phyloP scores from a whole-genome alignment of 805 yeast genomes.

The Candida mattraensis region DNA sequence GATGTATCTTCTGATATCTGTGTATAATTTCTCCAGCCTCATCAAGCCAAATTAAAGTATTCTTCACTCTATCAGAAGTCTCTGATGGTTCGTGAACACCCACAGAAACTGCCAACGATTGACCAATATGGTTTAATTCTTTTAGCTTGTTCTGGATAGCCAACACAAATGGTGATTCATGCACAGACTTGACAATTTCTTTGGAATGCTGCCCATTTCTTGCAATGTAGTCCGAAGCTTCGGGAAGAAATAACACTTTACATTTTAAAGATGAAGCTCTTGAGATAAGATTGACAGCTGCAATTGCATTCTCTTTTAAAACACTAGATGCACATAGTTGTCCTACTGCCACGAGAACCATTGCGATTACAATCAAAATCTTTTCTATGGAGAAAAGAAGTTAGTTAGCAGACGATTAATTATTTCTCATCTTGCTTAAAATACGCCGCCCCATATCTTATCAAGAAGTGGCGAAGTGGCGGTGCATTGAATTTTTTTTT shows the following conservation, averaged over 20 bases:
- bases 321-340: constrained; percentile 78
- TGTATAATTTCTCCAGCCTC: constrained; percentile 63
- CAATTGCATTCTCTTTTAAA: constrained; percentile 55
- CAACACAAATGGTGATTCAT: constrained; percentile 40
- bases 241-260: constrained; percentile 80
- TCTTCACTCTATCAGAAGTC: constrained; percentile 51
- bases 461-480: too few species aligned
- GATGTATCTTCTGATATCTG: constrained; percentile 80
- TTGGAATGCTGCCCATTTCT: constrained; percentile 65
- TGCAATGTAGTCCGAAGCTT: constrained; percentile 88
- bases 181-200: constrained; percentile 50
- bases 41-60: constrained; percentile 72
- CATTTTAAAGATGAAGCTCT: constrained; percentile 63
- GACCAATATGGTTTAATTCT: constrained; percentile 38
- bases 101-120: constrained; percentile 64
- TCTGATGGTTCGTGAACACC: constrained; percentile 84
- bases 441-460: too few species aligned
- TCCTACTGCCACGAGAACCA: constrained; percentile 76
- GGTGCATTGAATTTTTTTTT: too few species aligned
- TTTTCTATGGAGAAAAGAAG: constrained; percentile 5
- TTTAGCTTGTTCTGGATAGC: constrained; percentile 48
- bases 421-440: too few species aligned
- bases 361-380: too few species aligned
- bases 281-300: constrained; percentile 59
- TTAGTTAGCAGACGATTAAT: too few species aligned